Base-by-base conservation (phyloP, 2,329 filamentous ascomycete species). In the Colletotrichum tanaceti region DNA sequence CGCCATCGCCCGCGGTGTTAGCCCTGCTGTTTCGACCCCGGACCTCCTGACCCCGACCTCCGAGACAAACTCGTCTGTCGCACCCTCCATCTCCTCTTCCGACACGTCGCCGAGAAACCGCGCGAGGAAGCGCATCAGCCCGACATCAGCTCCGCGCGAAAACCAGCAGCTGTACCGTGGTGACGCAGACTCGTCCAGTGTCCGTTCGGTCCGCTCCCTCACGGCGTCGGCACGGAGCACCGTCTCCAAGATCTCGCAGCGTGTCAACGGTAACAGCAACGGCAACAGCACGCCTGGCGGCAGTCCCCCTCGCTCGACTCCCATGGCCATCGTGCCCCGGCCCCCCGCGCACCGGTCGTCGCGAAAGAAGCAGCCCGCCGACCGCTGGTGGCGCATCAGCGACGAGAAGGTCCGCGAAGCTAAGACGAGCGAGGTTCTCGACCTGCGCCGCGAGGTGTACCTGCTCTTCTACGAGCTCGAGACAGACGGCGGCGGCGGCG, bases 361-460 rank as follows among this genome's bases (percentile, higher is more conserved):
- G 43, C 87, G 83, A 71, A 89, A 87, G 73, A 89, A 88, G 75
- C 58, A 73, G 24, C 79, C 83, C 14, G 87, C 86, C 52, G 91
- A 97, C 75, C 89, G 91, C 47, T 99, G 96, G 96, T 99, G 96
- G 96, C 89, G 96, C 43, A 97, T 99, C 72, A 98, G 94, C 72
- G 96, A 99, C 77, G 96, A 99, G 73, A 97, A 97, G 80, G 89
- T 98, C 74, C 96, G 95, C 77, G 95, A 98, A 80, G 91, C 93
- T 73, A 97, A 94, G 83, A 98, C 94, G 6, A 89, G 86, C 63
- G 96, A 99, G 73, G 93, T 99, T 7, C 79, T 99, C 66, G 89
- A 90, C 9, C 97, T 98, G 94, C 94, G 98, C 80, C 91, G 91
- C 74, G 96, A 99, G 79, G 95, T 98, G 0, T 99, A 99, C 78